Conservation (phyloP, 495 filamentous ascomycete species). For the Xylaria cubensis region DNA sequence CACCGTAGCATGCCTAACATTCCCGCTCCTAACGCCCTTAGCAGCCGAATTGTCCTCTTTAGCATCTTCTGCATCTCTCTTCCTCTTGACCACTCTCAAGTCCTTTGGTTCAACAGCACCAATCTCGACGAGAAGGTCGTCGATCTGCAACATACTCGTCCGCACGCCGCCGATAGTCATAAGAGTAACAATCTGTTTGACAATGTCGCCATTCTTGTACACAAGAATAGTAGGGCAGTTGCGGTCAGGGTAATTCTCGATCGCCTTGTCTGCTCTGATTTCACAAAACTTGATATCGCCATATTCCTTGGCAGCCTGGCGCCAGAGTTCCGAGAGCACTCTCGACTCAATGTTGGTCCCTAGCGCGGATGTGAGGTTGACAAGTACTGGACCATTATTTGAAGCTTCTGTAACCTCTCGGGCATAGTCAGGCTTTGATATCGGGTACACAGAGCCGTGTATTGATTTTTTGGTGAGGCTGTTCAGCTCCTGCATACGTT, state of each 20-base stretch:
- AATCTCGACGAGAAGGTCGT: slow-evolving; percentile 79
- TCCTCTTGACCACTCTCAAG: slow-evolving; percentile 72
- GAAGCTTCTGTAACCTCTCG: slow-evolving; percentile 94
- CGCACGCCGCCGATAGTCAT: slow-evolving; percentile 73
- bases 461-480: slow-evolving; percentile 74
- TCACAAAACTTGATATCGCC: slow-evolving; percentile 98
- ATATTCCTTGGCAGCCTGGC: slow-evolving; percentile 78
- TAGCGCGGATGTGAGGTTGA: slow-evolving; percentile 80
- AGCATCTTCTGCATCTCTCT: slow-evolving; percentile 64
- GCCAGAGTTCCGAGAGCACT: slow-evolving; percentile 85
- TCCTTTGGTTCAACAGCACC: slow-evolving; percentile 80
- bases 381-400: slow-evolving; percentile 72
- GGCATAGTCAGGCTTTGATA: slow-evolving; percentile 91
- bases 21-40: slow-evolving; percentile 54
- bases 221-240: slow-evolving; percentile 95
- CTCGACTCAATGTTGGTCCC: slow-evolving; percentile 84
- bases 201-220: slow-evolving; percentile 90
- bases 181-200: slow-evolving; percentile 85
- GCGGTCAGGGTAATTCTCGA: slow-evolving; percentile 92
- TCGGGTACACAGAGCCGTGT: slow-evolving; percentile 87
- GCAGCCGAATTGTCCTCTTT: slow-evolving; percentile 53
- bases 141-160: slow-evolving; percentile 69
- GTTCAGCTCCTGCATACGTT: slow-evolving; percentile 81
- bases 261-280: slow-evolving; percentile 89
- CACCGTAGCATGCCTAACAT: slow-evolving; percentile 47